Evolutionary conservation across 805 yeast species (phyloP), one percentile per base, ranked within the genome.

Genomic region (Candida yuanshanica): DNA sequence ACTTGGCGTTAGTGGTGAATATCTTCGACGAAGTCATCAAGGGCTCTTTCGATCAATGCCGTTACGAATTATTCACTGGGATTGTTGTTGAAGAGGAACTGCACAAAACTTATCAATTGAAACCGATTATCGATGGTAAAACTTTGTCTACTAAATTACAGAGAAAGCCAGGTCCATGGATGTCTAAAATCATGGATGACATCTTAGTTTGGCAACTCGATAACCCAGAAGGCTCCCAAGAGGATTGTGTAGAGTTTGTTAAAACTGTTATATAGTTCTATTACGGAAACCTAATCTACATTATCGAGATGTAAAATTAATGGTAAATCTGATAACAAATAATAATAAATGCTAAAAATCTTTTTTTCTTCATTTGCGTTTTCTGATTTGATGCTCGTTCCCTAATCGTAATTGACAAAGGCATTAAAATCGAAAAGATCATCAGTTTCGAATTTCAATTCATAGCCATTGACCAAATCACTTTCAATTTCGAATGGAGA

Each of bases 161-260:
- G 18, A 65, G 68, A 41, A 83, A 82, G 54, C 86, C 91, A 0
- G 99, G 99, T 0, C 89, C 90, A 6, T 89, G 97, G 96, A 69
- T 91, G 73, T 69, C 76, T 8, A 62, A 61, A 8, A 62, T 80
- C 8, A 72, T 77, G 44, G 76, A 77, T 7, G 60, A 70, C 35
- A 69, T 85, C 6, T 59, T 87, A 24, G 60, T 69, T 16, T 85
- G 90, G 89, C 96, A 90, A 63, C 65, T 90, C 41, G 89, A 82
- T 48, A 61, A 88, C 52, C 95, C 95, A 1, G 56, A 52, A 0
- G 70, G 70, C 8, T 58, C 70, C 0, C 66, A 64, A 37, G 77
- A 72, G 2, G 83, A 83, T 20, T 73, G 88, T 56, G 45, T 81
- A 33, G 71, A 64, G 13, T 74, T 50, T 46, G 46, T 65, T 14